Evolutionary conservation across 2,329 filamentous ascomycete species (phyloP).

Genomic region (Setomelanomma holmii): DNA sequence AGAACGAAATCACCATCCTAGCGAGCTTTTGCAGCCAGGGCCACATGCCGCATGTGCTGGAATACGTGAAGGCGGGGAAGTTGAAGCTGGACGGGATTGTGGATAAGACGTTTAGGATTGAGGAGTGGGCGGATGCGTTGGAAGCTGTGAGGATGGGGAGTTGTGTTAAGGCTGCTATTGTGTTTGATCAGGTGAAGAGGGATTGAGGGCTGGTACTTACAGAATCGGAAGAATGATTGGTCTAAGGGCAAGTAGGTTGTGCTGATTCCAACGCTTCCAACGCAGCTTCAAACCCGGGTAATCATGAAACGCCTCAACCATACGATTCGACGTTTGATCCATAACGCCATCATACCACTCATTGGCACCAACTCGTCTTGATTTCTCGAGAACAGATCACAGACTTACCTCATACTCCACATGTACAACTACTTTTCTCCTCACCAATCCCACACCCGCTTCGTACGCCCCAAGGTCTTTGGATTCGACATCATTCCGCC

Average conservation of each 20-base stretch:
- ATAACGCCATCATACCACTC: too few species aligned
- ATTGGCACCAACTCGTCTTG: too few species aligned
- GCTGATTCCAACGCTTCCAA: too few species aligned
- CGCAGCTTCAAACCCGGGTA: too few species aligned
- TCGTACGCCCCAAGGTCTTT: conserved; percentile 81
- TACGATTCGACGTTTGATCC: too few species aligned
- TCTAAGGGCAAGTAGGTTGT: neutral
- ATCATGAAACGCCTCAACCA: too few species aligned
- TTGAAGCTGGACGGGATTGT: conserved; percentile 72
- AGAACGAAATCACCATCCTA: conserved; percentile 73
- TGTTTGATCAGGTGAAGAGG: conserved; percentile 59
- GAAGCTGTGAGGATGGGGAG: conserved; percentile 75
- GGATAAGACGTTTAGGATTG: conserved; percentile 76
- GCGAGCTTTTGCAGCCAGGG: conserved; percentile 73
- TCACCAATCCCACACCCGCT: too few species aligned
- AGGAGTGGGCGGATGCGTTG: conserved; percentile 74
- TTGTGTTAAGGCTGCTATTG: conserved; percentile 77
- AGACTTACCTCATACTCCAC: too few species aligned
- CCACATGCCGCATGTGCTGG: conserved; percentile 34
- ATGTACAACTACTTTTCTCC: too few species aligned
- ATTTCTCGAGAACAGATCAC: too few species aligned
- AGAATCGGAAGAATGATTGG: neutral
- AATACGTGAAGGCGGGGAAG: conserved; percentile 63
- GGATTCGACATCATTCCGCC: conserved; percentile 98
- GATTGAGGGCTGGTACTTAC: neutral